Evolutionary conservation across 2,329 filamentous ascomycete genomes (phyloP).

Genomic region (Paraconiothyrium sp.): DNA sequence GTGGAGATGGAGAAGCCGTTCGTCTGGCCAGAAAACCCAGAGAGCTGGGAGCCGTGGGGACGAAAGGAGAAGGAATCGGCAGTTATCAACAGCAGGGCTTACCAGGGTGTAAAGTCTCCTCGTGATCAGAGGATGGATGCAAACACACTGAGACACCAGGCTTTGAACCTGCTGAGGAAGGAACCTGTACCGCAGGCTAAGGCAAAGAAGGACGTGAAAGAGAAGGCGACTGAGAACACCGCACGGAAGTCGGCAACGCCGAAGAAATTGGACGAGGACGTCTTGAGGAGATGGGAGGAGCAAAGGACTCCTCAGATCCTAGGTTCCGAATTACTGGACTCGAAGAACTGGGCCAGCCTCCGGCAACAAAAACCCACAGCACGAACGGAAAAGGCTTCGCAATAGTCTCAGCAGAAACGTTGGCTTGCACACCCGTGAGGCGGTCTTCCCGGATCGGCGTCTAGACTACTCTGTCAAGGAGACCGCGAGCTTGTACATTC

Average conservation of each 20-base stretch:
- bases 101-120: conserved; percentile 27
- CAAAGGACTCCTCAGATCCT: conserved; percentile 32
- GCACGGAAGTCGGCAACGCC: conserved; percentile 21
- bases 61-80: conserved; percentile 57
- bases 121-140: conserved; percentile 26
- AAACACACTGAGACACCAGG: conserved; percentile 36
- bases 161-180: conserved; percentile 34
- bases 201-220: conserved; percentile 18
- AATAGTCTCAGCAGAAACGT: neutral
- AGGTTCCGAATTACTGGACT: neutral
- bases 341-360: neutral
- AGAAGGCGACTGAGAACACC: conserved; percentile 20
- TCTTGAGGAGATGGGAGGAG: conserved; percentile 47
- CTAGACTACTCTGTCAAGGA: neutral
- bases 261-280: conserved; percentile 40
- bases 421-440: neutral
- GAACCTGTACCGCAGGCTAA: neutral
- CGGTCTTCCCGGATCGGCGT: neutral
- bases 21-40: conserved; percentile 79
- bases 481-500: conserved; percentile 18
- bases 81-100: conserved; percentile 19
- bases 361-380: neutral
- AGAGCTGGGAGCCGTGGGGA: conserved; percentile 58
- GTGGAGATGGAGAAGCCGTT: conserved; percentile 89
- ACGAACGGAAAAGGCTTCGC: neutral